These are phyloP conservation scores for Dactylellina cionopaga DNA, from an alignment of 2,329 filamentous ascomycete species.

Conservation along the genomic window DNA sequence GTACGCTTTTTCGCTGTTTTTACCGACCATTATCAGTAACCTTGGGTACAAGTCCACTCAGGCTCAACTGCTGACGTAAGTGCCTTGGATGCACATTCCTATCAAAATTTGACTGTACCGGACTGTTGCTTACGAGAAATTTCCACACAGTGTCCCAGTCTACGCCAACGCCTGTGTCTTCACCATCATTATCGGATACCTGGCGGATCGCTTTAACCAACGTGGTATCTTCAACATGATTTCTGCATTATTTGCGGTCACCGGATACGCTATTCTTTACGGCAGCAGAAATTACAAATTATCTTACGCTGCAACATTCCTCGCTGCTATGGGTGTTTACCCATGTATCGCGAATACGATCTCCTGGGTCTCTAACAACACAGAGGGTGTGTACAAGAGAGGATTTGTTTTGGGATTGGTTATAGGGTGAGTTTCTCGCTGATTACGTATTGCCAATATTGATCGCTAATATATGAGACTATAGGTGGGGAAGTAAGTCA, in stretches of 20 bases:
- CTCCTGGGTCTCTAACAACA: conserved; percentile 88
- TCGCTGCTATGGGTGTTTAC: conserved; percentile 88
- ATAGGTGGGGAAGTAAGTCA: conserved; percentile 44
- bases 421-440: conserved; percentile 68
- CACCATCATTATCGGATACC: conserved; percentile 75
- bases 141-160: conserved; percentile 68
- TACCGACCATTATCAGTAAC: conserved; percentile 79
- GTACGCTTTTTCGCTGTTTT: conserved; percentile 69
- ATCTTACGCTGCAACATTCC: conserved; percentile 83
- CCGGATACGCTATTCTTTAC: conserved; percentile 83
- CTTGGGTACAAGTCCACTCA: conserved; percentile 68
- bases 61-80: conserved; percentile 72
- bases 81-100: conserved; percentile 64
- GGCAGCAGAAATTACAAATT: conserved; percentile 71
- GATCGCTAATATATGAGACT: too few species aligned
- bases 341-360: conserved; percentile 88
- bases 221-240: conserved; percentile 83
- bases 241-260: conserved; percentile 76
- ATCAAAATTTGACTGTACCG: too few species aligned
- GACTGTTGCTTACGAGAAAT: too few species aligned
- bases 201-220: conserved; percentile 77
- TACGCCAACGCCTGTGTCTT: conserved; percentile 77
- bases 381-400: conserved; percentile 89
- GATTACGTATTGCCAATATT: too few species aligned
- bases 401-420: conserved; percentile 87